These are phyloP conservation scores for Flaveria sonorensis DNA, from an alignment of 129 eudicot genomes.

Conservation along the genomic window DNA sequence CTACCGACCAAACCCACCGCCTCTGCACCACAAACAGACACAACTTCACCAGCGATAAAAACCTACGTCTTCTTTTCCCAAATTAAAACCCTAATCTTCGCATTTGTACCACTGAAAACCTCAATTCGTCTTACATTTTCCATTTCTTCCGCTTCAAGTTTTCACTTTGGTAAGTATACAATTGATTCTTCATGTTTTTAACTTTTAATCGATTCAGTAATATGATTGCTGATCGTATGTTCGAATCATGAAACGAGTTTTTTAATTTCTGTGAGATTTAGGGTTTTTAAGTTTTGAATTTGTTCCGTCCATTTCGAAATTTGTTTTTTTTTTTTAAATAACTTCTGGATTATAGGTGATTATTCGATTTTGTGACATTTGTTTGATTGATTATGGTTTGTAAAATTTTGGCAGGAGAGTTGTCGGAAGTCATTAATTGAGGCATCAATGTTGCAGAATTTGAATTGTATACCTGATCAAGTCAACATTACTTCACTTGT, in stretches of 20 bases:
- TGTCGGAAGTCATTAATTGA: slow-evolving; percentile 24
- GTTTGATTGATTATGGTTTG: slow-evolving; percentile 1
- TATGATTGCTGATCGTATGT: neutral
- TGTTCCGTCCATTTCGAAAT: no score
- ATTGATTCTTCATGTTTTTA: neutral
- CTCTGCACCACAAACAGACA: slow-evolving; percentile 5
- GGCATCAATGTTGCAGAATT: slow-evolving; percentile 43
- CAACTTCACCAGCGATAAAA: slow-evolving; percentile 10
- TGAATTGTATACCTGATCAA: slow-evolving; percentile 26
- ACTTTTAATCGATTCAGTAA: neutral
- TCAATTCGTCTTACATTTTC: slow-evolving; percentile 13
- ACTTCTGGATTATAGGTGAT: neutral
- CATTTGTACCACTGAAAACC: slow-evolving; percentile 8
- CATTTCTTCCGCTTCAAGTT: slow-evolving; percentile 8
- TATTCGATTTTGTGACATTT: neutral
- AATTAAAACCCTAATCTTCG: neutral
- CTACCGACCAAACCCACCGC: slow-evolving; percentile 8
- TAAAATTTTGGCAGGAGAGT: slow-evolving; percentile 12
- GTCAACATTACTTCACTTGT: slow-evolving; percentile 18
- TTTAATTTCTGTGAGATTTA: slow-evolving; percentile 18
- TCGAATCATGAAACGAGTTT: neutral
- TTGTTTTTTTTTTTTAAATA: no score
- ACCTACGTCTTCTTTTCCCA: neutral
- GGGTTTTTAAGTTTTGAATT: slow-evolving; percentile 3
- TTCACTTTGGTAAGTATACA: slow-evolving; percentile 24